Base-by-base conservation (phyloP, 768 basidiomycete genomes). In the Phaffia tasmanica region DNA sequence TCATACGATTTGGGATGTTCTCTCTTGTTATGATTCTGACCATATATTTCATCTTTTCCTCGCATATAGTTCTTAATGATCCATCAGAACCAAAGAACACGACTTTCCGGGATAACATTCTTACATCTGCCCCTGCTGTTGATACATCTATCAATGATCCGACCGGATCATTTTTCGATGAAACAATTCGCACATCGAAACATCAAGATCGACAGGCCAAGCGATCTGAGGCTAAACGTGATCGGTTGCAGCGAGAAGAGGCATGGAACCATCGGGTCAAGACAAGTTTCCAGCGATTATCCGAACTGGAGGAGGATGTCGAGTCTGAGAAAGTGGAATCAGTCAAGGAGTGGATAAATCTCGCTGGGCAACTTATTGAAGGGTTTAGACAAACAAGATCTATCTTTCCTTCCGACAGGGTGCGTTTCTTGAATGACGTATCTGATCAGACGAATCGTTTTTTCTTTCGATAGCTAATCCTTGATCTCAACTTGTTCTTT, bases 351-450 rank as follows among this genome's bases (percentile, higher is more conserved):
- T 97, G 92, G 87, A 77, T 94, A 70, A 73, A 85, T 32, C 85
- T 89, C 71, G 89, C 90, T 0, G 88, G 89, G 73, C 86, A 83
- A 71, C 79, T 99, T 56, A 82, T 95, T 3, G 92, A 95, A 68
- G 85, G 83, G 74, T 97, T 92, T 77, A 79, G 94, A 62, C 86
- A 91, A 78, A 92, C 92, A 0, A 81, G 85, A 69, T 83, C 85
- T 69, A 74, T 97, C 70, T 99, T 94, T 73, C 80, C 86, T 71
- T 84, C 86, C 2, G 85, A 85, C 32, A 78, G 85, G 71, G 91
- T 91, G 68, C 71, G 84, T 76, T 14, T 25, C n/a, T 48, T 35
- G 59, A 23, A 51, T 51, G 16, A 16, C 50, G 16, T 51, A 16
- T 51, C 16, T 51, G 50, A 16, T 51, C 50, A n/a, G n/a, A n/a